Conservation (phyloP, 495 filamentous ascomycete species). For the Bombardia bombarda region DNA sequence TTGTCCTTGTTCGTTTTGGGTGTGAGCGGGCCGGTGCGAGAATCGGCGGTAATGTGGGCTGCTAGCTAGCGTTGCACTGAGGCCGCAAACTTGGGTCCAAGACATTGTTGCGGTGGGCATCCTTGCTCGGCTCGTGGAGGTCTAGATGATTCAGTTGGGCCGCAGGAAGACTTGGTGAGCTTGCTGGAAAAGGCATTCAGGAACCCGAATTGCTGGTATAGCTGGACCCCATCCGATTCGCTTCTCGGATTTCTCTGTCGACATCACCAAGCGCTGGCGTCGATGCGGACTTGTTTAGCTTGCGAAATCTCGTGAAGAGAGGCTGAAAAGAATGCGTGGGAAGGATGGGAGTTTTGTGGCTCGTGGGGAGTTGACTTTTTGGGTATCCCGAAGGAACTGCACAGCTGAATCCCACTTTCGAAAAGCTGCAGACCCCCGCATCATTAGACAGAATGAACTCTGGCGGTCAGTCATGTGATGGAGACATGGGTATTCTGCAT, state of each 20-base stretch:
- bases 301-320: no score
- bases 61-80: not conserved
- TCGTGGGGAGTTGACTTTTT: no score
- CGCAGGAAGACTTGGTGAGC: constrained; percentile 1
- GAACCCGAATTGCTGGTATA: constrained; percentile 1
- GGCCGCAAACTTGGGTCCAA: not conserved
- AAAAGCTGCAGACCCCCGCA: no score
- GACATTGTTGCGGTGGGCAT: not conserved
- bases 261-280: not conserved
- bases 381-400: no score
- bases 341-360: no score
- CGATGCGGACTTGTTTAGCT: not conserved
- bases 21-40: not conserved
- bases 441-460: no score
- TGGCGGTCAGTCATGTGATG: no score
- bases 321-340: no score
- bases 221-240: constrained; percentile 9
- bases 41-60: not conserved
- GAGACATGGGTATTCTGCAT: no score
- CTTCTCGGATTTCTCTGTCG: not conserved
- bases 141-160: not conserved
- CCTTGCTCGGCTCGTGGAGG: not conserved
- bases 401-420: no score
- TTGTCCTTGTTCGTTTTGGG: not conserved
- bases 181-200: not conserved